These are phyloP conservation scores for Irpex rosettiformis DNA, from an alignment of 1,284 basidiomycete species.

Conservation along the genomic window DNA sequence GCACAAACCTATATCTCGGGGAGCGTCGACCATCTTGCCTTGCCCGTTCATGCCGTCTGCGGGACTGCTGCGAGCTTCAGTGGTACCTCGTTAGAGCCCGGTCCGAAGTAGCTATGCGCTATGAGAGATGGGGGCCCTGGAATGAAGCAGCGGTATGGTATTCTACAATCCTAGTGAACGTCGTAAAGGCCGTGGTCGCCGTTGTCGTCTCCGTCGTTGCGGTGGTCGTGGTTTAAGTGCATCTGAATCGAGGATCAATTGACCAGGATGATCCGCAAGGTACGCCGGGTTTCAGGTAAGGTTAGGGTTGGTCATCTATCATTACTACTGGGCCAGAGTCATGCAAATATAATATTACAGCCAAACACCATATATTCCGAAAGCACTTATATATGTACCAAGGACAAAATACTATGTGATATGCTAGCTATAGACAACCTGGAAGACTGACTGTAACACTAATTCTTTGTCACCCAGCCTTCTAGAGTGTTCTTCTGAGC, in stretches of 20 bases:
- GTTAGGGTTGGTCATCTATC: no score
- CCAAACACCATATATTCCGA: no score
- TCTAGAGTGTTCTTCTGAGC: slow-evolving; percentile 25
- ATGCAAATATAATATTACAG: no score
- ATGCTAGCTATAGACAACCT: no score
- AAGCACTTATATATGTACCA: no score
- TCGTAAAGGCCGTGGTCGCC: not conserved
- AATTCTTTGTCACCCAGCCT: slow-evolving; percentile 20
- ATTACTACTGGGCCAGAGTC: no score
- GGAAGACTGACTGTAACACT: not conserved
- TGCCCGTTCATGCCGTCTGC: not conserved
- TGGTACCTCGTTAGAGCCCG: not conserved
- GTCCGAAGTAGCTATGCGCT: no score
- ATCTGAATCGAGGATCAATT: not conserved
- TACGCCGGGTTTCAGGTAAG: not conserved
- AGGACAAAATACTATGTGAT: no score
- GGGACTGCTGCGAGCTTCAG: not conserved
- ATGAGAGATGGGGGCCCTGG: no score
- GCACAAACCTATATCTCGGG: slow-evolving; percentile 47
- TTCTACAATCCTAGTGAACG: not conserved
- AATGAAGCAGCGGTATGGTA: not conserved
- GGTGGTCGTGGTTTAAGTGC: not conserved
- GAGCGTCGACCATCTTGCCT: slow-evolving; percentile 26
- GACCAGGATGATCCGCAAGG: not conserved
- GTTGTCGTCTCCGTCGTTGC: not conserved